Evolutionary conservation across 2,329 filamentous ascomycete genomes (phyloP).

Genomic region (Bisporella sp.): DNA sequence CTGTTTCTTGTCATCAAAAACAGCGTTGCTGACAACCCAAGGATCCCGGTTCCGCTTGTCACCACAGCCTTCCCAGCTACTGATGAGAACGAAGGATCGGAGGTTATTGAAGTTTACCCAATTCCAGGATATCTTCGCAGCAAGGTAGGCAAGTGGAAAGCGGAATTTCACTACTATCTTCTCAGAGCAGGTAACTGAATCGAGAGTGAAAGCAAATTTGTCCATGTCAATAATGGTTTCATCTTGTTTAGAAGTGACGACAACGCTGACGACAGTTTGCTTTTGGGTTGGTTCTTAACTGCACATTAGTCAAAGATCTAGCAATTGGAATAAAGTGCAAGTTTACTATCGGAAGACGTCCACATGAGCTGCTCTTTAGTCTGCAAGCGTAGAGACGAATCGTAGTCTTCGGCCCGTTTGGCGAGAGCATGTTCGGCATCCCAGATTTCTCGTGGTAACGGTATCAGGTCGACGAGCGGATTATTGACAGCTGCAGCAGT

Average conservation of each 20-base stretch:
- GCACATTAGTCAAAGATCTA: no score
- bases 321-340: no score
- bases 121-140: background rate
- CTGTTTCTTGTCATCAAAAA: background rate
- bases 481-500: no score
- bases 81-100: background rate
- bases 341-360: no score
- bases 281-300: no score
- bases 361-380: no score
- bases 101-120: background rate
- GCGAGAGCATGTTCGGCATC: no score
- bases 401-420: no score
- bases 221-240: background rate
- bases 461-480: no score
- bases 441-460: no score
- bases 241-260: background rate
- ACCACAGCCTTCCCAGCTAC: background rate
- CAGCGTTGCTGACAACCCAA: background rate
- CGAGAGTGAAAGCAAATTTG: background rate
- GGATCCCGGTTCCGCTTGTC: background rate
- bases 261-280: background rate
- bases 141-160: background rate
- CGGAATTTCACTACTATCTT: background rate
- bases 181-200: background rate
- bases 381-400: no score